Evolutionary conservation across 768 basidiomycete species (phyloP).

Genomic region (Mycena rebaudengoi): DNA sequence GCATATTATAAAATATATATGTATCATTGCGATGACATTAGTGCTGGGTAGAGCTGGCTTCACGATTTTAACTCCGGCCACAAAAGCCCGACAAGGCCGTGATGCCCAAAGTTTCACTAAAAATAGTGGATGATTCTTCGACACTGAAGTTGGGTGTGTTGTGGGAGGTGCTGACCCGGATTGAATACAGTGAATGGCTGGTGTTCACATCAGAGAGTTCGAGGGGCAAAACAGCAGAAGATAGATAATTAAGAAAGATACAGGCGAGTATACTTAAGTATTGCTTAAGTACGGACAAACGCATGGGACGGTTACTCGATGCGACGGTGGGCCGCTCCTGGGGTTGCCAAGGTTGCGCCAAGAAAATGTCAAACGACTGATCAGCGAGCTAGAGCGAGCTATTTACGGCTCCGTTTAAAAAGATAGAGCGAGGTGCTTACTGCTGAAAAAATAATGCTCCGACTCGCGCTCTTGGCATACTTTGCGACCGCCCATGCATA

Average conservation of each 20-base stretch:
- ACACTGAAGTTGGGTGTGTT: slow-evolving; percentile 2
- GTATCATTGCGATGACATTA: too few species aligned
- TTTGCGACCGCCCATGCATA: slow-evolving; percentile 6
- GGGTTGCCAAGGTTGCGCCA: slow-evolving; percentile 10
- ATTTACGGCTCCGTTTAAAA: not conserved
- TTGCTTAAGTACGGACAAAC: slow-evolving; percentile 2
- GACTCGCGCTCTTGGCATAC: slow-evolving; percentile 1
- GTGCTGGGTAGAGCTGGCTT: too few species aligned
- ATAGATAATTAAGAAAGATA: too few species aligned
- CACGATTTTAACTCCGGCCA: slow-evolving; percentile 13
- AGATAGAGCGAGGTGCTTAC: slow-evolving; percentile 1
- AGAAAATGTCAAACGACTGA: not conserved
- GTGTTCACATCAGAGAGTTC: slow-evolving; percentile 3
- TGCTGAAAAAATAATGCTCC: not conserved
- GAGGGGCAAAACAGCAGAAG: not conserved
- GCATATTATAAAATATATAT: too few species aligned
- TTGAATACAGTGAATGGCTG: slow-evolving; percentile 2
- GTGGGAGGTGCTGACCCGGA: slow-evolving; percentile 8
- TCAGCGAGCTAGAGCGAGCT: not conserved
- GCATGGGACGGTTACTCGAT: not conserved
- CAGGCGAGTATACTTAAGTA: slow-evolving; percentile 1
- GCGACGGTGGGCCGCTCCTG: not conserved
- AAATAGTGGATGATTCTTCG: slow-evolving; percentile 1
- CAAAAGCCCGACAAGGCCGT: slow-evolving; percentile 9
- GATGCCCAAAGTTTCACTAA: slow-evolving; percentile 5